phyloP scores from a whole-genome alignment of 495 filamentous ascomycete genomes.

The Apiosordaria backusii region DNA sequence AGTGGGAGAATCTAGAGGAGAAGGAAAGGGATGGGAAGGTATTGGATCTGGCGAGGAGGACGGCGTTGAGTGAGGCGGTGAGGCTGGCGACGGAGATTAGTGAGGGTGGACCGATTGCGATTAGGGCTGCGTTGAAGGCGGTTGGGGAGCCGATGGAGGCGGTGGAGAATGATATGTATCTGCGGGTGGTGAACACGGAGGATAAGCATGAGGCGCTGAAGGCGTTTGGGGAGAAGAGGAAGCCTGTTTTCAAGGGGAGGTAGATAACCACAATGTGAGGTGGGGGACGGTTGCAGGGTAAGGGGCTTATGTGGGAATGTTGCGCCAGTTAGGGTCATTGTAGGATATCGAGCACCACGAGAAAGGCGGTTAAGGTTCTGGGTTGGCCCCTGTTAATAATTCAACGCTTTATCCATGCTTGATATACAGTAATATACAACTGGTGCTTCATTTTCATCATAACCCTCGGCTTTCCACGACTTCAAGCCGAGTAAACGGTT shows the following conservation, averaged over 20 bases:
- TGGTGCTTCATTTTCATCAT: too few species aligned
- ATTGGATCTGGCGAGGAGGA: conserved; percentile 51
- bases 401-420: too few species aligned
- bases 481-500: too few species aligned
- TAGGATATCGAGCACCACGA: too few species aligned
- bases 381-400: too few species aligned
- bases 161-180: conserved; percentile 75
- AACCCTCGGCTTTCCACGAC: too few species aligned
- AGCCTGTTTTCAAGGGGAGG: conserved; percentile 72
- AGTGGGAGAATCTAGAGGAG: conserved; percentile 36
- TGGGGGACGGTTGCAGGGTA: neutral
- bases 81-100: conserved; percentile 77
- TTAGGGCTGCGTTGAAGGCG: conserved; percentile 68
- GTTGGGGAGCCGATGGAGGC: conserved; percentile 63
- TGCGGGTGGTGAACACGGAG: conserved; percentile 71
- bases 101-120: conserved; percentile 77
- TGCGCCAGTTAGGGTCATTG: too few species aligned
- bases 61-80: conserved; percentile 69
- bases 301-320: neutral
- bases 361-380: too few species aligned
- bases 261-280: too few species aligned
- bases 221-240: conserved; percentile 90
- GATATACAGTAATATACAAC: too few species aligned
- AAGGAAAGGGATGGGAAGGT: conserved; percentile 29
- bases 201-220: conserved; percentile 81